phyloP scores from a whole-genome alignment of 179 eudicot genomes.

The Kewa caespitosa region DNA sequence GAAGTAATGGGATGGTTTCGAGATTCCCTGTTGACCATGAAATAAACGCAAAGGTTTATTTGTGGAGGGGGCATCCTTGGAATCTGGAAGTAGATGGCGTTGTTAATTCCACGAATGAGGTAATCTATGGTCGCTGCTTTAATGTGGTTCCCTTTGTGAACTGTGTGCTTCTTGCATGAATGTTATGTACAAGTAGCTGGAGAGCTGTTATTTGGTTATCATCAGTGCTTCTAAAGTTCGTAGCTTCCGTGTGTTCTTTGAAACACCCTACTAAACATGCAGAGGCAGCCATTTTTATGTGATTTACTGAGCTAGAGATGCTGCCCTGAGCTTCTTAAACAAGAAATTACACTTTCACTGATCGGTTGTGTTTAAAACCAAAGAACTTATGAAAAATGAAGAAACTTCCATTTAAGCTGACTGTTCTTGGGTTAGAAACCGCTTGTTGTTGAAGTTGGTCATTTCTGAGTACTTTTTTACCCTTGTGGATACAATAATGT shows the following conservation, averaged over 20 bases:
- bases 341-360: neutral
- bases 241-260: neutral
- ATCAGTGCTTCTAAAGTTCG: neutral
- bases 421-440: neutral
- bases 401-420: neutral
- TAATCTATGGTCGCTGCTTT: neutral
- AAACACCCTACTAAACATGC: neutral
- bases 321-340: neutral
- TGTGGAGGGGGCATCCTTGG: slow-evolving; percentile 98
- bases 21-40: slow-evolving; percentile 90
- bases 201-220: neutral
- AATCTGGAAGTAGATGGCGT: slow-evolving; percentile 98
- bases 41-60: slow-evolving; percentile 76
- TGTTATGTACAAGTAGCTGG: neutral
- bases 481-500: neutral
- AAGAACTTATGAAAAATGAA: too few species aligned
- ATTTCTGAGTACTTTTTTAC: neutral
- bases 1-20: slow-evolving; percentile 50
- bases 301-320: neutral
- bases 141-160: neutral
- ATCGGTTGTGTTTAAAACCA: neutral
- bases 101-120: slow-evolving; percentile 97
- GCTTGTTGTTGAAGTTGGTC: neutral
- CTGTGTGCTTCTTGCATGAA: slow-evolving; percentile 5
- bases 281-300: too few species aligned